Percentiles rank a stretch among this genome's conserved stretches.
These are phyloP conservation scores for Colletotrichum filicis DNA, from an alignment of 2,329 filamentous ascomycete genomes.

Conservation along the genomic window DNA sequence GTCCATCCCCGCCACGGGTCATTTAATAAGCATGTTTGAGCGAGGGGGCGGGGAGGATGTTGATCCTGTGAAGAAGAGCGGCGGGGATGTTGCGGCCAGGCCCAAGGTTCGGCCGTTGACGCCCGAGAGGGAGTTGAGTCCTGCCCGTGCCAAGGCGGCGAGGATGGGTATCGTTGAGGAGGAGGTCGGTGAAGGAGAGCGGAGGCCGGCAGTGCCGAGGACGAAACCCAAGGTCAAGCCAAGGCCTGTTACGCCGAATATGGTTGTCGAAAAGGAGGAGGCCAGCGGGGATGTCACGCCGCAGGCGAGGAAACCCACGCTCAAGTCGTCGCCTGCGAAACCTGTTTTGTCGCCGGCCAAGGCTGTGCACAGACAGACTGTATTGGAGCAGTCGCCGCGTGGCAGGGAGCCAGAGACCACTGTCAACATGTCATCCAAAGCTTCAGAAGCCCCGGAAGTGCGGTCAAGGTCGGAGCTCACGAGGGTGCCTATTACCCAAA, in stretches of 20 bases:
- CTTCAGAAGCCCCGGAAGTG: not conserved
- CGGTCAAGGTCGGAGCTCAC: not conserved
- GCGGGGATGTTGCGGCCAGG: constrained; percentile 25
- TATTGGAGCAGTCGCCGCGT: not conserved
- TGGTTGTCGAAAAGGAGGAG: not conserved
- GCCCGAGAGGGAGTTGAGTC: constrained; percentile 44
- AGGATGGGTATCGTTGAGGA: constrained; percentile 19
- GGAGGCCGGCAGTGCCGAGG: constrained; percentile 35
- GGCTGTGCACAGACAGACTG: not conserved
- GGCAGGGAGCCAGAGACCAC: not conserved
- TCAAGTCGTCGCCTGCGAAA: not conserved
- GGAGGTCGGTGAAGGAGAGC: not conserved
- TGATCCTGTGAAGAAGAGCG: constrained; percentile 49
- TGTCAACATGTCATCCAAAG: not conserved
- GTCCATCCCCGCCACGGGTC: constrained; percentile 70
- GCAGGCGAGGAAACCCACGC: not conserved
- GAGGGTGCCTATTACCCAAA: not conserved
- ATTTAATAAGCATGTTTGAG: constrained; percentile 78
- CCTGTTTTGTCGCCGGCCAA: not conserved
- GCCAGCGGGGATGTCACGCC: not conserved
- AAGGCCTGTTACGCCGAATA: constrained; percentile 28
- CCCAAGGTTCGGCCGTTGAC: constrained; percentile 43
- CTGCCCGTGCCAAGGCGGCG: constrained; percentile 29
- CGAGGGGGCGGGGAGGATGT: constrained; percentile 35
- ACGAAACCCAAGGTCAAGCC: constrained; percentile 41